Evolutionary conservation across 768 basidiomycete species (phyloP), one percentile per base, ranked within the genome.

Genomic region (Agrocybe pediades): DNA sequence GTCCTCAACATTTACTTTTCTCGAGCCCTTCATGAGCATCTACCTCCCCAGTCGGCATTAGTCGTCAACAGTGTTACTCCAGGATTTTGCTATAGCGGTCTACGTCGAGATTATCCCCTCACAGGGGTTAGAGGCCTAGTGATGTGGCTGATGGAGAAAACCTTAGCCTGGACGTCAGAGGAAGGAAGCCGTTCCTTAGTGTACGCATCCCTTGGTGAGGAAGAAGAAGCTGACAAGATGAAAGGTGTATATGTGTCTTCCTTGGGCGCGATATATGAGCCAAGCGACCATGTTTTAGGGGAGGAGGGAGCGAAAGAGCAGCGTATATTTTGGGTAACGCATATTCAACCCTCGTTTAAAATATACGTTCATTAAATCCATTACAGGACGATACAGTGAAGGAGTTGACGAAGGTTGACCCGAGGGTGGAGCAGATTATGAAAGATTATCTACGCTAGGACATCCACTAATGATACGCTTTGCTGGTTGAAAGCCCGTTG

Each of bases 1-100:
- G 77, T 79, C 15, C 63, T 79, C 41, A 71, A 74, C 46, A 45
- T 78, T 3, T 59, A 76, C 30, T 76, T 78, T 57, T 64, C 60
- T 17, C 75, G 73, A 16, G 70, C 71, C 0, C 61, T 81, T 6
- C 65, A 63, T 19, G 68, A 67, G 1, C 69, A 65, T 19, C 63
- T 78, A 2, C 33, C 56, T 13, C 45, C 63, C 8, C 57, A 65
- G 11, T 54, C 69, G 0, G 51, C n/a, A n/a, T n/a, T 78, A n/a
- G 68, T 74, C 16, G 66, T 74, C 36, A 69, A 71, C 52, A 46
- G 64, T n/a, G 71, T 74, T 13, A 74, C 74, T 42, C 80, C 79
- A 9, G 78, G 77, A 9, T 76, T 68, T 50, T 79, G 77, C 60
- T 43, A 65, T 27, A 76, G 75, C 2, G 65, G 71, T 19, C 57